Evolutionary conservation across 495 filamentous ascomycete species (phyloP).

Genomic region (Trichoderma gamsii): DNA sequence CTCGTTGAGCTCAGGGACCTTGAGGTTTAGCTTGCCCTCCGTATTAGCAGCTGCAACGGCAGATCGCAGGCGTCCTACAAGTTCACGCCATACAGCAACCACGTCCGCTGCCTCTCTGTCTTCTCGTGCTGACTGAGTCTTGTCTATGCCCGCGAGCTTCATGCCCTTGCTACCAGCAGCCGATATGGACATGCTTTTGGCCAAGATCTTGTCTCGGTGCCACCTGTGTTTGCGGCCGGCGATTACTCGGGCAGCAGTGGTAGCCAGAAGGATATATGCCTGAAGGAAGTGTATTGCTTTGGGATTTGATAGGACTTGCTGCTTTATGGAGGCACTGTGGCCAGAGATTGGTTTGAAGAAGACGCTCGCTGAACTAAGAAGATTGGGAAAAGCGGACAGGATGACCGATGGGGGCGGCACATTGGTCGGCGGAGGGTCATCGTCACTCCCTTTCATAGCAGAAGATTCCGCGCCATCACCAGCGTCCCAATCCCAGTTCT

Average conservation of each 20-base stretch:
- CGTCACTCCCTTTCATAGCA: constrained; percentile 18
- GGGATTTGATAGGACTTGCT: constrained; percentile 50
- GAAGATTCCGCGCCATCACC: constrained; percentile 24
- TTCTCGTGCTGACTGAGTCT: constrained; percentile 71
- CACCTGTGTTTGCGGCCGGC: constrained; percentile 81
- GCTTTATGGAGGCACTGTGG: constrained; percentile 46
- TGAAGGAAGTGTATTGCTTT: constrained; percentile 50
- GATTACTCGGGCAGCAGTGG: constrained; percentile 71
- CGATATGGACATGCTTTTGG: constrained; percentile 83
- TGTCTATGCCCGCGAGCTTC: constrained; percentile 81
- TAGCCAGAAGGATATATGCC: constrained; percentile 50
- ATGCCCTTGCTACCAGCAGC: constrained; percentile 65
- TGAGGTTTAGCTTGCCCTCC: constrained; percentile 30
- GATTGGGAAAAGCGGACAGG: constrained; percentile 62
- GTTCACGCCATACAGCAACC: constrained; percentile 62
- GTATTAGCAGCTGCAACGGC: constrained; percentile 50
- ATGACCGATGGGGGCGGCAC: constrained; percentile 83
- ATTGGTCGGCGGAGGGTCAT: constrained; percentile 65
- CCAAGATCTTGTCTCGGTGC: constrained; percentile 80
- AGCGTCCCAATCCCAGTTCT: constrained; percentile 40
- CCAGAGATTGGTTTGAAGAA: constrained; percentile 51
- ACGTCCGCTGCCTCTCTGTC: constrained; percentile 82
- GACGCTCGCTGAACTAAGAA: constrained; percentile 52
- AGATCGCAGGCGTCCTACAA: constrained; percentile 55
- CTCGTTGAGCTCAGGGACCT: constrained; percentile 64